These are phyloP conservation scores for Acanthamoeba quina DNA, from an alignment of 208 protist genomes.

Conservation along the genomic window DNA sequence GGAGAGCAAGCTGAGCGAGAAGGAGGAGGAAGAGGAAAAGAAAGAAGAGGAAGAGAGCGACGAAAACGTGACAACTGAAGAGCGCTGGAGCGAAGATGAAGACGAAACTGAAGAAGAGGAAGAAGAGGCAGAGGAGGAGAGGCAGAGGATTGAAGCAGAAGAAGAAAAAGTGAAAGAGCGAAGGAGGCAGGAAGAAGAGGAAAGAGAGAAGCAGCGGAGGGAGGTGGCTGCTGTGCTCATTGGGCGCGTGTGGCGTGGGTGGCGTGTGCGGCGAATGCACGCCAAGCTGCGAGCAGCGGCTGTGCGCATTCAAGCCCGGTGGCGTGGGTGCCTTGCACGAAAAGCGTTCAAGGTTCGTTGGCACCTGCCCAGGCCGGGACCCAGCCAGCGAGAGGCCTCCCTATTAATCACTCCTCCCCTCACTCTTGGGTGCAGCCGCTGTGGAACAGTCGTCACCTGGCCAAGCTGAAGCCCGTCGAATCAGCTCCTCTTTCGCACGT, in stretches of 20 bases:
- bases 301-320: not conserved
- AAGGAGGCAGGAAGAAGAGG: not conserved
- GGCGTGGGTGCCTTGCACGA: not conserved
- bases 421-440: not conserved
- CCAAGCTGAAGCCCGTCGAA: not conserved
- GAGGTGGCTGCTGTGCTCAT: not conserved
- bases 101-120: not conserved
- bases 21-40: not conserved
- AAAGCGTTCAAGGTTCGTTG: not conserved
- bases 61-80: not conserved
- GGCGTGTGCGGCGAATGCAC: not conserved
- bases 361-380: not conserved
- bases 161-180: slow-evolving; percentile 54
- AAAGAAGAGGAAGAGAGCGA: not conserved
- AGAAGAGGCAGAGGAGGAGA: not conserved
- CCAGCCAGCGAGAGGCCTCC: too few species aligned
- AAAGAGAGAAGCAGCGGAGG: not conserved
- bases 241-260: not conserved
- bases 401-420: not conserved
- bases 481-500: not conserved
- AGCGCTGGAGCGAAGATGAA: not conserved
- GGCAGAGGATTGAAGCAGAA: not conserved
- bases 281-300: not conserved
- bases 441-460: not conserved
- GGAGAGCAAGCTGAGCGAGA: too few species aligned